Conservation (phyloP, 345 rosid species). For the Brassica juncea region DNA sequence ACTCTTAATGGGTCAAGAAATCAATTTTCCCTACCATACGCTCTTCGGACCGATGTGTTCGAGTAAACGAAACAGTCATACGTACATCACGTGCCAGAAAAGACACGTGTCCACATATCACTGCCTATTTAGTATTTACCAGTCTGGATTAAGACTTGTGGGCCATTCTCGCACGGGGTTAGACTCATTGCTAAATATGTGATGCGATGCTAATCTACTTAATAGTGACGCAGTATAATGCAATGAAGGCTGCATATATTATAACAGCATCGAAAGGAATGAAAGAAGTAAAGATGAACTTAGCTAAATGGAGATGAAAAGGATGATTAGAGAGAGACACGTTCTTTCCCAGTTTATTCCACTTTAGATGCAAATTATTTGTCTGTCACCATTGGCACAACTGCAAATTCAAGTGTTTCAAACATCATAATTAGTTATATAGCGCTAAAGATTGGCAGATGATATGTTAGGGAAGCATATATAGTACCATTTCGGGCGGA, state of each 20-base stretch:
- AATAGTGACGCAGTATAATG: background rate
- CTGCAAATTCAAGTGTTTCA: background rate
- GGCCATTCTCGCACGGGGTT: background rate
- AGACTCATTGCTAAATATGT: background rate
- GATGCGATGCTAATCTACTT: background rate
- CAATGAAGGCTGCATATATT: background rate
- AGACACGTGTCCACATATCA: slow-evolving; percentile 19
- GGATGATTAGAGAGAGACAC: background rate
- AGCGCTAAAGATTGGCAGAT: background rate
- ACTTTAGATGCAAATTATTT: background rate
- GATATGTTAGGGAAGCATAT: background rate
- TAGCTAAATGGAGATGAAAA: background rate
- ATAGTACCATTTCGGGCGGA: background rate
- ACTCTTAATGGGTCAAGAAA: background rate
- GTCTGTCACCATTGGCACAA: background rate
- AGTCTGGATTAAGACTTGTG: background rate
- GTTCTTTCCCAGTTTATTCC: background rate
- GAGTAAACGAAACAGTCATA: slow-evolving; percentile 8
- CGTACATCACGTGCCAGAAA: slow-evolving; percentile 17
- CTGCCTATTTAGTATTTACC: background rate
- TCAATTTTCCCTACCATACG: background rate
- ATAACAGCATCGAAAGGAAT: background rate
- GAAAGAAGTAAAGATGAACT: background rate
- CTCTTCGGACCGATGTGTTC: slow-evolving; percentile 18
- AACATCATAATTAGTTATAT: background rate